Evolutionary conservation across 306 rosid genomes (phyloP), one percentile per base, ranked within the genome.

Genomic region (Acacia crassicarpa): DNA sequence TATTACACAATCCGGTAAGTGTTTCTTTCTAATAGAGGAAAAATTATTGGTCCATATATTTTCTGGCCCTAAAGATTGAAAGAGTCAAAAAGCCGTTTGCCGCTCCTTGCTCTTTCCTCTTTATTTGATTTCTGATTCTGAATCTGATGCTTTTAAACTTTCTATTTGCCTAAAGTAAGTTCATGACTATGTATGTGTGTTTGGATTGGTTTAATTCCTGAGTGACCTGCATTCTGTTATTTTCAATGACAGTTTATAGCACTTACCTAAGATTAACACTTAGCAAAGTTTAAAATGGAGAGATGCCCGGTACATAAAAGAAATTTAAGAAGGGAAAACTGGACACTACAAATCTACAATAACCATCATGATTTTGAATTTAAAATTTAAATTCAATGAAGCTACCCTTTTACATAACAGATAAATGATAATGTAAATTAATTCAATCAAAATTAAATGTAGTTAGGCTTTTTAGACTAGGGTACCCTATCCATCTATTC

Each of bases 1-100:
- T 56, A 20, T 70, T 13, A 38, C 87, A 41, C 69, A 56, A 20
- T 76, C 81, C 15, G 89, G 89, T 83, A 80, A 38, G 5, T 71
- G 25, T 54, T 53, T 75, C 79, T 69, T 16, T 30, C 2, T 78
- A 71, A 2, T 14, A 17, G 30, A 6, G 35, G 53, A 74, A 38
- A 22, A 20, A 19, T 19, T 23, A n/a, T 67, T 74, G 67, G 67
- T 49, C 58, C 8, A 3, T 30, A 23, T 67, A 78, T 81, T 0
- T n/a, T 38, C 19, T n/a, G n/a, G 27, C 27, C 72, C n/a, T 14
- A 3, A 66, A 27, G 38, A 20, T 32, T 72, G 54, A 23, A 43
- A 25, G 30, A 40, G 61, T 56, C 14, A 23, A 10, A 22, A 59
- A 23, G 15, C 32, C 23, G 66, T 59, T 59, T 59, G 33, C 32